Evolutionary conservation across 169 alveolate species (phyloP).

Genomic region (Cryptosporidium sp.): DNA sequence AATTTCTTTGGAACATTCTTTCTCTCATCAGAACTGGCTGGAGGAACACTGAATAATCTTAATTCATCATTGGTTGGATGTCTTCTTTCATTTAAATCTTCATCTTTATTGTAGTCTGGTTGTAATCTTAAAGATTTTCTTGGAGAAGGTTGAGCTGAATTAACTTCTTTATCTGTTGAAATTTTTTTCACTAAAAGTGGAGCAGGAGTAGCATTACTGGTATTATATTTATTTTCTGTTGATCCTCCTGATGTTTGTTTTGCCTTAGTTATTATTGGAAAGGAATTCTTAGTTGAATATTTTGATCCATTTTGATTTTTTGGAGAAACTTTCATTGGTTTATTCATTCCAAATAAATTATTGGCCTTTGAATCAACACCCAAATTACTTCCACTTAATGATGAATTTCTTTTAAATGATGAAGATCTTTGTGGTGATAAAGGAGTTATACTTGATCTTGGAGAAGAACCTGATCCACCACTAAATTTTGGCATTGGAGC

Average conservation of each 20-base stretch:
- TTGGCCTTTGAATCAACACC: not conserved
- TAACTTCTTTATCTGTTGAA: slow-evolving; percentile 58
- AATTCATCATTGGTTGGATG: slow-evolving; percentile 68
- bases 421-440: slow-evolving; percentile 12
- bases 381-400: not conserved
- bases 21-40: slow-evolving; percentile 45
- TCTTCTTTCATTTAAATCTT: slow-evolving; percentile 6
- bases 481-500: slow-evolving; percentile 70
- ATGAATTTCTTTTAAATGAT: slow-evolving; percentile 2
- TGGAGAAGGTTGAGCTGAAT: slow-evolving; percentile 72
- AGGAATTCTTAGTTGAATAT: not conserved
- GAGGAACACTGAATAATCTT: slow-evolving; percentile 66
- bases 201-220: not conserved
- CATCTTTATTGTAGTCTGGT: slow-evolving; percentile 29
- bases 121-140: slow-evolving; percentile 60
- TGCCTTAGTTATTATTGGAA: not conserved
- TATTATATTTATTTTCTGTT: not conserved
- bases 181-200: slow-evolving; percentile 1
- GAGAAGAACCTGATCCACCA: not conserved
- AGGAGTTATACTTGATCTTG: slow-evolving; percentile 26
- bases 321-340: slow-evolving; percentile 18
- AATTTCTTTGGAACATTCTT: slow-evolving; percentile 14
- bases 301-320: slow-evolving; percentile 7
- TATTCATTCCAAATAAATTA: not conserved
- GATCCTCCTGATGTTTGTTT: not conserved